phyloP scores from a whole-genome alignment of 2,329 filamentous ascomycete species.

The Sporothrix pallida region DNA sequence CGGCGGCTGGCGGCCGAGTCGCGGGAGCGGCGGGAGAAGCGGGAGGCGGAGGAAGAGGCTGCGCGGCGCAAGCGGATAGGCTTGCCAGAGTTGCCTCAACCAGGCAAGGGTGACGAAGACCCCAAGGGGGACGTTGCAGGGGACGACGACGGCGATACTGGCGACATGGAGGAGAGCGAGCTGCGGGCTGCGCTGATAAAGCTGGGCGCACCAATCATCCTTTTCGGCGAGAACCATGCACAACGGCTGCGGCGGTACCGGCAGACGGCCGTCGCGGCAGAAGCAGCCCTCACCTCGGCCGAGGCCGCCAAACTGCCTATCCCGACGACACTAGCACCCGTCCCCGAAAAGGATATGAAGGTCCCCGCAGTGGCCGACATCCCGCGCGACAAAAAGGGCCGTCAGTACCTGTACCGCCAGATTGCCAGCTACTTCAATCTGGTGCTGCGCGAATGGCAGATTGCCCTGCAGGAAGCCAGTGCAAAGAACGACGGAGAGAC shows the following conservation, averaged over 20 bases:
- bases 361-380: slow-evolving; percentile 62
- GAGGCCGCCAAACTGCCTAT: slow-evolving; percentile 67
- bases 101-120: slow-evolving; percentile 46
- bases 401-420: slow-evolving; percentile 80
- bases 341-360: slow-evolving; percentile 89
- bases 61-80: slow-evolving; percentile 77
- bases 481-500: slow-evolving; percentile 64
- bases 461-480: slow-evolving; percentile 64
- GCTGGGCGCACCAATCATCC: slow-evolving; percentile 71
- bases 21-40: slow-evolving; percentile 69
- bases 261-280: slow-evolving; percentile 66
- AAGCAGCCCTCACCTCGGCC: slow-evolving; percentile 43
- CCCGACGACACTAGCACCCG: slow-evolving; percentile 78
- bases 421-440: slow-evolving; percentile 95
- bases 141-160: slow-evolving; percentile 46
- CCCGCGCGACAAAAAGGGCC: slow-evolving; percentile 64
- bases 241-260: slow-evolving; percentile 73
- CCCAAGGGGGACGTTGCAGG: slow-evolving; percentile 40
- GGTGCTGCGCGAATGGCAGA: slow-evolving; percentile 87
- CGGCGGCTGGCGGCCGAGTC: slow-evolving; percentile 82
- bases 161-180: slow-evolving; percentile 71
- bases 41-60: slow-evolving; percentile 75
- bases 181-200: slow-evolving; percentile 70
- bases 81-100: slow-evolving; percentile 68
- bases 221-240: slow-evolving; percentile 83